Base-by-base conservation (phyloP, 768 basidiomycete species). In the Calocera viscosa region DNA sequence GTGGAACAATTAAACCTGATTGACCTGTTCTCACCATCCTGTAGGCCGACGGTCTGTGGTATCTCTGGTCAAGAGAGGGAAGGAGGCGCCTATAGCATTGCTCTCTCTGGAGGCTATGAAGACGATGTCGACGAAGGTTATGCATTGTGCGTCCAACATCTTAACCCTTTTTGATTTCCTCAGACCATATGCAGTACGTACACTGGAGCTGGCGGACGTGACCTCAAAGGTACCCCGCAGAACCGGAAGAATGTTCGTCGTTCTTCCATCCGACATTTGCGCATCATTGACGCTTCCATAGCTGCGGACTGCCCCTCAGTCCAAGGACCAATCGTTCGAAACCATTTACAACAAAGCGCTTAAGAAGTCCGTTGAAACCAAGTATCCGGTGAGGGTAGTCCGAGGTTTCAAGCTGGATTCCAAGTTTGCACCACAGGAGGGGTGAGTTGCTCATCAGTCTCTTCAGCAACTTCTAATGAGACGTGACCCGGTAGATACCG, bases 241-340 rank as follows among this genome's bases (percentile, higher is more conserved):
- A 82, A 83, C 1, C 92, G 90, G 0, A 94, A 94, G 75, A 95
- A 95, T 76, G 91, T 91, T 64, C 38, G 83, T 74, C 30, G 12
- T 10, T 39, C 19, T 24, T 16, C 3, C 5, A 65, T 38, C 41
- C 32, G 34, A 63, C 43, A 65, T 39, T 64, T 43, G 32, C 63
- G 63, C 24, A 63, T 63, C 30, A 7, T 22, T 43, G 28, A 30
- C 35, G 41, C 17, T 17, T 43, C n/a, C 40, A 47, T 47, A 92
- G 90, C 85, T 95, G 49, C 88, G 94, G 16, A 94, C 93, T 0
- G 94, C 89, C 10, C 87, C 86, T 2, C 94, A 96, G 74, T 91
- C 86, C 70, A 87, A 79, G 64, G 85, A 94, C 73, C 93, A 95
- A 74, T 81, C 80, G 1, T 94, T 93, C 69, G 88, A 92, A 12